Conservation (phyloP, 2,329 filamentous ascomycete species). For the Fusarium sp. region DNA sequence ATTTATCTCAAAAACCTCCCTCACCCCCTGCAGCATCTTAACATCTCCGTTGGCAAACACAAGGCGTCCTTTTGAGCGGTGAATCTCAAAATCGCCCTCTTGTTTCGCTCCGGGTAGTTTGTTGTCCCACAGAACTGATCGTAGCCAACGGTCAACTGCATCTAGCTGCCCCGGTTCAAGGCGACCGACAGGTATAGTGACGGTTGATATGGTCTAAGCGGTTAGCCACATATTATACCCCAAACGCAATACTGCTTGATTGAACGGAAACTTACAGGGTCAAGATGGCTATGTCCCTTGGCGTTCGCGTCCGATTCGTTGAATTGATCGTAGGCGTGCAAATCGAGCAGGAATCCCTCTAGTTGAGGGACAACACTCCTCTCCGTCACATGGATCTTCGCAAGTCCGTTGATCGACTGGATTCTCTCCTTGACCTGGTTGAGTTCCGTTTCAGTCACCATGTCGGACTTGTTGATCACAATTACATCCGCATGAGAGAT, state of each 20-base stretch:
- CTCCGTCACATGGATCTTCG: slow-evolving; percentile 85
- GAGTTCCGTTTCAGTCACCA: slow-evolving; percentile 81
- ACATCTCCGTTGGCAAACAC: slow-evolving; percentile 74
- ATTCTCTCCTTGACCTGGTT: slow-evolving; percentile 79
- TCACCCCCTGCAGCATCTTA: slow-evolving; percentile 90
- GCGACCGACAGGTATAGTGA: slow-evolving; percentile 77
- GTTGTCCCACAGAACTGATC: slow-evolving; percentile 87
- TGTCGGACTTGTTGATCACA: slow-evolving; percentile 92
- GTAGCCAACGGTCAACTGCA: slow-evolving; percentile 84
- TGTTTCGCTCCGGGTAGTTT: slow-evolving; percentile 66
- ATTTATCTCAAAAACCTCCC: slow-evolving; percentile 93
- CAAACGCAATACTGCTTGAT: not conserved
- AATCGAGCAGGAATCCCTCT: slow-evolving; percentile 88
- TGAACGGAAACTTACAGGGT: slow-evolving; percentile 73
- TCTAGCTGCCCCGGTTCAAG: slow-evolving; percentile 72
- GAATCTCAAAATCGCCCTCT: slow-evolving; percentile 77
- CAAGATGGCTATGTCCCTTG: slow-evolving; percentile 91
- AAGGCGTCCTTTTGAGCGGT: slow-evolving; percentile 88
- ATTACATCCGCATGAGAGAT: slow-evolving; percentile 97
- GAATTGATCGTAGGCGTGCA: slow-evolving; percentile 93
- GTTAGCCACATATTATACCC: slow-evolving; percentile 33
- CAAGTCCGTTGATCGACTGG: slow-evolving; percentile 88
- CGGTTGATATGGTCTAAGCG: slow-evolving; percentile 83
- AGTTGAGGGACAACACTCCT: slow-evolving; percentile 85
- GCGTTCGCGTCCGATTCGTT: slow-evolving; percentile 77